These are phyloP conservation scores for Plantago ovata DNA, from an alignment of 257 asterid species.

Conservation along the genomic window DNA sequence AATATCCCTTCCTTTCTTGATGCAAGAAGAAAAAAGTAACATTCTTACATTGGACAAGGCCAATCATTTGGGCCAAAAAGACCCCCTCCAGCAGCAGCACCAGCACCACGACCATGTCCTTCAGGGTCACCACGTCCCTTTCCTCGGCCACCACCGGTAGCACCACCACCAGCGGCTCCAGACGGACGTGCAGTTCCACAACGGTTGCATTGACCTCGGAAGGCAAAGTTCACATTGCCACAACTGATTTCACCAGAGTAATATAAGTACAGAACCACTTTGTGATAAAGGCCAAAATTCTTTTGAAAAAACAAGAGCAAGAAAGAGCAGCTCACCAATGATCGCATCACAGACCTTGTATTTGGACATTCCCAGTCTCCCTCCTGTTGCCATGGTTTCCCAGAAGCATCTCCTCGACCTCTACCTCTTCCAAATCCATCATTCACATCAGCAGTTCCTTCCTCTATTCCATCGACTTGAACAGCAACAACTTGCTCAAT, in stretches of 20 bases:
- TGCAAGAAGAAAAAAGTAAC: neutral
- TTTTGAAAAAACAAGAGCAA: conserved; percentile 32
- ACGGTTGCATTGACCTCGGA: conserved; percentile 98
- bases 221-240: conserved; percentile 95
- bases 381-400: conserved; percentile 93
- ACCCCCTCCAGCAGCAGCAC: conserved; percentile 73
- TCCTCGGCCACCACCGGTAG: conserved; percentile 84
- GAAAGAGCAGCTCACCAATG: conserved; percentile 97
- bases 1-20: neutral
- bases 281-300: conserved; percentile 14
- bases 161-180: conserved; percentile 71
- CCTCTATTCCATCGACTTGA: conserved; percentile 52
- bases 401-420: conserved; percentile 77
- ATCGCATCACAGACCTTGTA: conserved; percentile 99
- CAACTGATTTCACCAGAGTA: conserved; percentile 59
- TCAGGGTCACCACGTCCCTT: conserved; percentile 78
- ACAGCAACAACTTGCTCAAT: conserved; percentile 31
- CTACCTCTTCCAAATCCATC: conserved; percentile 78
- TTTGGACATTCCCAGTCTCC: conserved; percentile 96
- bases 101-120: conserved; percentile 56
- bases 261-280: conserved; percentile 9
- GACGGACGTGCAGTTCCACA: conserved; percentile 98
- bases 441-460: conserved; percentile 45
- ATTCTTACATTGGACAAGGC: conserved; percentile 95
- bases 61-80: conserved; percentile 99